phyloP scores from a whole-genome alignment of 768 basidiomycete species.

The Brasilioporus rufonigricans region DNA sequence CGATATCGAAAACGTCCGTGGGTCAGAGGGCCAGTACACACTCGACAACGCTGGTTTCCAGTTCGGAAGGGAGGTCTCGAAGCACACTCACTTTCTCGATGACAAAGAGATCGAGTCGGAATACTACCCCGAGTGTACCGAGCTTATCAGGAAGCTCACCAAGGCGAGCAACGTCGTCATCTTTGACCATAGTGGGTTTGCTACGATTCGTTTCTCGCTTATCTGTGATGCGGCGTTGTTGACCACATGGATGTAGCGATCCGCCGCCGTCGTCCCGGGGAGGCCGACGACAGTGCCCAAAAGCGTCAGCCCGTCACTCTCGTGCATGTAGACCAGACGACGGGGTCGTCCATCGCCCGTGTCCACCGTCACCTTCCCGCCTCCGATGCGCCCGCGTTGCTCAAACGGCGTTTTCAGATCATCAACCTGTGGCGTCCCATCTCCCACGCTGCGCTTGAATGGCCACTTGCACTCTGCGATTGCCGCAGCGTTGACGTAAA shows the following conservation, averaged over 20 bases:
- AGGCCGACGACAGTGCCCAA: slow-evolving; percentile 35
- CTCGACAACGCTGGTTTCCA: slow-evolving; percentile 39
- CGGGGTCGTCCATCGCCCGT: slow-evolving; percentile 37
- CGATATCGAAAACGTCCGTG: slow-evolving; percentile 33
- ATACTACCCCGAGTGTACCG: slow-evolving; percentile 40
- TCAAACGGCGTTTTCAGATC: slow-evolving; percentile 48
- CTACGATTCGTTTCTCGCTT: too few species aligned
- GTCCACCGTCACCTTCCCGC: slow-evolving; percentile 44
- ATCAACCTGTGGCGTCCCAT: slow-evolving; percentile 58
- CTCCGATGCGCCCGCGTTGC: slow-evolving; percentile 37
- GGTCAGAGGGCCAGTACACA: slow-evolving; percentile 30
- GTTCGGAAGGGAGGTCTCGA: slow-evolving; percentile 23
- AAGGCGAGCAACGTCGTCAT: slow-evolving; percentile 39
- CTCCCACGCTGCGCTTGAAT: slow-evolving; percentile 42
- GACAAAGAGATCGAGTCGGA: slow-evolving; percentile 35
- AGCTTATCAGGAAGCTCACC: slow-evolving; percentile 38
- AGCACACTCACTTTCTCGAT: slow-evolving; percentile 32
- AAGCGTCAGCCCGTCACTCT: slow-evolving; percentile 43
- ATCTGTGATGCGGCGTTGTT: neutral
- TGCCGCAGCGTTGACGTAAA: slow-evolving; percentile 39
- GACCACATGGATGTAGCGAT: slow-evolving; percentile 32
- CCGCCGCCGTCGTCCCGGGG: slow-evolving; percentile 39
- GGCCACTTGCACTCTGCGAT: slow-evolving; percentile 50
- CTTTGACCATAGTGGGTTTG: slow-evolving; percentile 40
- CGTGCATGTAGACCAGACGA: slow-evolving; percentile 49